Conservation (phyloP, 192 early-diverging fungal species). For the Linnemannia exigua region DNA sequence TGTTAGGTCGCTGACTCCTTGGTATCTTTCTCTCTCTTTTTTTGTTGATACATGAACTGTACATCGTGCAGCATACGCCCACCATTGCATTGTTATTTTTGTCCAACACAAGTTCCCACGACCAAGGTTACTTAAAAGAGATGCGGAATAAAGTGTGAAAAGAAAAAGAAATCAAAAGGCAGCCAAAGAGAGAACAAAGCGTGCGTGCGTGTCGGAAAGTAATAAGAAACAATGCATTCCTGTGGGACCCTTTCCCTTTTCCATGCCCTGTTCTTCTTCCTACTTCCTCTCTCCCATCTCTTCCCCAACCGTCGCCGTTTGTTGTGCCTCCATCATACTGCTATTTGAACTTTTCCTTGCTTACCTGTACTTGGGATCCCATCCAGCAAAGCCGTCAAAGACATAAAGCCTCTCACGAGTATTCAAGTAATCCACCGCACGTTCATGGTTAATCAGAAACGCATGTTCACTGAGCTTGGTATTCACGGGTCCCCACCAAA, state of each 20-base stretch:
- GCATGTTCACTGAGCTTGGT: conserved; percentile 82
- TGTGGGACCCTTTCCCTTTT: no score
- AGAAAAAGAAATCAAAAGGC: neutral
- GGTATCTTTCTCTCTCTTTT: neutral
- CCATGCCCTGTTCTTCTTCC: neutral
- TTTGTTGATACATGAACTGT: neutral
- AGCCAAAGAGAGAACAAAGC: neutral
- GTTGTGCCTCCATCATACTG: no score
- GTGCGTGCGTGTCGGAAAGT: neutral
- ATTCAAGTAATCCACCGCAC: conserved; percentile 95
- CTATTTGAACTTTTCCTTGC: neutral
- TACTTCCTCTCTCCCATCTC: neutral
- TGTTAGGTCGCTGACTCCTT: neutral
- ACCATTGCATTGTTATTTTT: neutral
- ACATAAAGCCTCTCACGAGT: conserved; percentile 91
- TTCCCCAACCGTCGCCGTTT: no score
- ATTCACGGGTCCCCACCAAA: conserved; percentile 99
- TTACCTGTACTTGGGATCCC: conserved; percentile 91
- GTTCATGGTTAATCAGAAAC: conserved; percentile 95
- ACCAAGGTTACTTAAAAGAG: neutral
- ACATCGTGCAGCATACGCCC: conserved; percentile 1
- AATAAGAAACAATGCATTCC: neutral
- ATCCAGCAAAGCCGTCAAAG: conserved; percentile 97
- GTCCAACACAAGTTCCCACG: conserved; percentile 5
- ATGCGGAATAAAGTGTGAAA: neutral